A percentile compares a stretch with the other conserved stretches of the same genome.
These are phyloP conservation scores for Teunomyces funiuensis DNA, from an alignment of 805 yeast species.

Conservation along the genomic window DNA sequence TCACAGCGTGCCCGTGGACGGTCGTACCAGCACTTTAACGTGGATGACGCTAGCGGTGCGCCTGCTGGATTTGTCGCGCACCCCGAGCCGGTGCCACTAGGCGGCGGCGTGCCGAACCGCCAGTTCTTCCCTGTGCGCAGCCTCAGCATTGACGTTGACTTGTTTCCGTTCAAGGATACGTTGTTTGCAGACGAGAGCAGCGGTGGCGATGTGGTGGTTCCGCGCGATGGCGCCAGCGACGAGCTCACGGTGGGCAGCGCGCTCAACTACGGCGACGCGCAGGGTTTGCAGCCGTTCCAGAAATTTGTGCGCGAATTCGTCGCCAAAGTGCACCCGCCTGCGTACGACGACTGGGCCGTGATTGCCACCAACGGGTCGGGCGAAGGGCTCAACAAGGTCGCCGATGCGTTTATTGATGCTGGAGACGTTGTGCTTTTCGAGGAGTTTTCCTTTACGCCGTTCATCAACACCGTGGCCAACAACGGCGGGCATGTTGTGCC, in stretches of 20 bases:
- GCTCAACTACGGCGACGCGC: slow-evolving; percentile 5
- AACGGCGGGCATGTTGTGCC: slow-evolving; percentile 7
- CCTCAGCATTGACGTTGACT: slow-evolving; percentile 8
- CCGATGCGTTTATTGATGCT: slow-evolving; percentile 5
- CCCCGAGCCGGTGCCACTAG: slow-evolving; percentile 8
- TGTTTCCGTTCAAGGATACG: slow-evolving; percentile 11
- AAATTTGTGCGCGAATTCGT: slow-evolving; percentile 1
- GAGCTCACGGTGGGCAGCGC: background rate
- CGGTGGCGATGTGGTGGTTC: background rate
- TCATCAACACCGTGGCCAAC: slow-evolving; percentile 3
- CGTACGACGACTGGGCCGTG: slow-evolving; percentile 5
- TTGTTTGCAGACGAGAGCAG: background rate
- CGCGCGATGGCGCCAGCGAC: background rate
- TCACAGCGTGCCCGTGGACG: slow-evolving; percentile 7
- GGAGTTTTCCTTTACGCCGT: slow-evolving; percentile 10
- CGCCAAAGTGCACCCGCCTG: slow-evolving; percentile 3
- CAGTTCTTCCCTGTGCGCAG: slow-evolving; percentile 10
- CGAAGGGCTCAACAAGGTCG: slow-evolving; percentile 8
- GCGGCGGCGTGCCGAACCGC: slow-evolving; percentile 9
- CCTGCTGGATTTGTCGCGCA: slow-evolving; percentile 10
- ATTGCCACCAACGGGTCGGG: slow-evolving; percentile 7
- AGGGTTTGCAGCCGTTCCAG: slow-evolving; percentile 4
- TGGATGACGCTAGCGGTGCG: background rate
- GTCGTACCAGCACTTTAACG: slow-evolving; percentile 7
- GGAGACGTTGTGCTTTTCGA: slow-evolving; percentile 9